Evolutionary conservation across 2,329 filamentous ascomycete species (phyloP).

Genomic region (Pezicula carpinea): DNA sequence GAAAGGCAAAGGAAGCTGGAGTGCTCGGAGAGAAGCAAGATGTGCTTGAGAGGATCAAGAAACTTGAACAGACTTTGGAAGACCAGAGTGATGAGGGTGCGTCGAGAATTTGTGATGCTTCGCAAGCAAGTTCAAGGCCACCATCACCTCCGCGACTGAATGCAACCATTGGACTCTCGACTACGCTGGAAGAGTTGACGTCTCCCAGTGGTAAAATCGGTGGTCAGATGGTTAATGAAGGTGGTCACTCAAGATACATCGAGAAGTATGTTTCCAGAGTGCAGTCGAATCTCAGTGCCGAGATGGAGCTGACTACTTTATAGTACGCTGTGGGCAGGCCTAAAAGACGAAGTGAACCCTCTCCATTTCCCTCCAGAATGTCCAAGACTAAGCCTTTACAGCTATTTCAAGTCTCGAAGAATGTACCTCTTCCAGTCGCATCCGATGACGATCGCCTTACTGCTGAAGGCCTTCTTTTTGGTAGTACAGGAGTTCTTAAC

Average conservation of each 20-base stretch:
- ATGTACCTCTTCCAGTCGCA: slow-evolving; percentile 19
- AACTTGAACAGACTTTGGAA: neutral
- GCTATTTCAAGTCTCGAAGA: slow-evolving; percentile 19
- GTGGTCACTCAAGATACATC: slow-evolving; percentile 3
- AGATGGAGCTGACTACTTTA: neutral
- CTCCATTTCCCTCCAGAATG: neutral
- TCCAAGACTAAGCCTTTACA: neutral
- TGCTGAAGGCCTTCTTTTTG: slow-evolving; percentile 41
- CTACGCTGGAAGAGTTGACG: neutral
- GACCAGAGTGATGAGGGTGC: neutral
- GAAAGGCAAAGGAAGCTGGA: slow-evolving; percentile 3
- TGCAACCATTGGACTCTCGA: neutral
- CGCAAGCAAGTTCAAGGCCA: no score
- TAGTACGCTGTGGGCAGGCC: slow-evolving; percentile 7
- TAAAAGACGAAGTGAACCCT: slow-evolving; percentile 7
- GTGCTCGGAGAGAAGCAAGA: neutral
- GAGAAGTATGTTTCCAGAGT: neutral
- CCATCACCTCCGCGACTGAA: neutral
- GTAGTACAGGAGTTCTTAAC: slow-evolving; percentile 34
- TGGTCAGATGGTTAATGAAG: neutral
- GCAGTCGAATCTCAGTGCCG: neutral
- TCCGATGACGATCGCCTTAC: slow-evolving; percentile 5
- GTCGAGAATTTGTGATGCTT: neutral
- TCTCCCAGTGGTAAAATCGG: neutral
- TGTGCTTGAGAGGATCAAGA: neutral